Evolutionary conservation across 148 eudicot genomes (phyloP).

Genomic region (Amaranthus hypochondriacus): DNA sequence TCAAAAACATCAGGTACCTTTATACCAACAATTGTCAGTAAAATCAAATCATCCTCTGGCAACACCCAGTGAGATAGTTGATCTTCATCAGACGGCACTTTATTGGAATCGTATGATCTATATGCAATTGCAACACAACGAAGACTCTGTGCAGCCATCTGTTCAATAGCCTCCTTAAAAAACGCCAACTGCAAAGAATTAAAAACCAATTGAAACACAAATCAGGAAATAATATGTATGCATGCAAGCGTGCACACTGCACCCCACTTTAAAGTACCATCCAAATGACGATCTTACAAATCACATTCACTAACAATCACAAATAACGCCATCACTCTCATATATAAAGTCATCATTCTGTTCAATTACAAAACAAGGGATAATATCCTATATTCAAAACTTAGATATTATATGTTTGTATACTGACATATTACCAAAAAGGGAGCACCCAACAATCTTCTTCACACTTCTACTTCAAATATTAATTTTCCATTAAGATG

Average conservation of each 20-base stretch:
- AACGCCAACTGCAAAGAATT: slow-evolving; percentile 36
- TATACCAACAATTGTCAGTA: slow-evolving; percentile 83
- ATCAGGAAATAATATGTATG: neutral
- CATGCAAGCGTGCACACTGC: neutral
- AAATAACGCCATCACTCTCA: neutral
- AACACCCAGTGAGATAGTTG: slow-evolving; percentile 60
- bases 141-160: slow-evolving; percentile 80
- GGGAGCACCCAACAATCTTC: neutral
- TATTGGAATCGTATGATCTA: slow-evolving; percentile 37
- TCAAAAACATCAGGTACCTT: slow-evolving; percentile 43
- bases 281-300: neutral
- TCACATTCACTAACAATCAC: neutral
- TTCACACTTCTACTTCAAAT: no score
- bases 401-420: neutral
- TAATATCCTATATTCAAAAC: neutral
- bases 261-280: neutral
- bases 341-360: neutral
- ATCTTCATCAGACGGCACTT: slow-evolving; percentile 61
- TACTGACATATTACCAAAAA: neutral
- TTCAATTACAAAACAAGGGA: neutral
- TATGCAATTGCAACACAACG: slow-evolving; percentile 94
- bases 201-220: neutral
- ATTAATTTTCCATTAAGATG: neutral
- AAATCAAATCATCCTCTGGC: slow-evolving; percentile 68
- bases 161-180: slow-evolving; percentile 55